Evolutionary conservation across 225 moss, liverwort and hornwort species (phyloP).

Genomic region (Pseudisothecium myosuroides): DNA sequence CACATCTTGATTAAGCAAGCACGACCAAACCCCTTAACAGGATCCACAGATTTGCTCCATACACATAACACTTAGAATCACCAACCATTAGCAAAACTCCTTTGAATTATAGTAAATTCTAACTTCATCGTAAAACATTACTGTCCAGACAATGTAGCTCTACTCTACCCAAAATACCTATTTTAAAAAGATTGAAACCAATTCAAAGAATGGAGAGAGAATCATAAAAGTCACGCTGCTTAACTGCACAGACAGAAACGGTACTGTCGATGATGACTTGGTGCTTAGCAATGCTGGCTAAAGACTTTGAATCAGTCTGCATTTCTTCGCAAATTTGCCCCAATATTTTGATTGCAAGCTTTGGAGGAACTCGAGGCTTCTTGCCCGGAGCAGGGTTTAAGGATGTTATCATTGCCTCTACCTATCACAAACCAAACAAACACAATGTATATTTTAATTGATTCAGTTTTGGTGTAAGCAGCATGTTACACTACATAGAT

Average conservation of each 20-base stretch:
- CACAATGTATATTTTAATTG: neutral
- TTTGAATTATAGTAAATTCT: neutral
- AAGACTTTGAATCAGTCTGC: slow-evolving; percentile 22
- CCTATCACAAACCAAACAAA: slow-evolving; percentile 14
- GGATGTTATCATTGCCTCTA: slow-evolving; percentile 40
- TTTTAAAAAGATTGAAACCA: neutral
- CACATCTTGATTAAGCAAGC: neutral
- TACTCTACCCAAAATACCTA: neutral
- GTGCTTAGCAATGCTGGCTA: slow-evolving; percentile 44
- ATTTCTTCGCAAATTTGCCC: slow-evolving; percentile 41
- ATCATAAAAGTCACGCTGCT: slow-evolving; percentile 13
- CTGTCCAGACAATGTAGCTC: neutral
- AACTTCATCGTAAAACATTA: neutral
- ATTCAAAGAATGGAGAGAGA: neutral
- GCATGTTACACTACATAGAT: neutral
- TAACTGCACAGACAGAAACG: slow-evolving; percentile 33
- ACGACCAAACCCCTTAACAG: neutral
- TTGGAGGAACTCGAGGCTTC: slow-evolving; percentile 30
- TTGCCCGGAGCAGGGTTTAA: slow-evolving; percentile 27
- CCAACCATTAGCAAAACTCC: neutral
- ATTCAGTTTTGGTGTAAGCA: neutral
- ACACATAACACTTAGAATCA: neutral
- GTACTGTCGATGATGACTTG: slow-evolving; percentile 28
- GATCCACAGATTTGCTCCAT: neutral
- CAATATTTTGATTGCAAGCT: slow-evolving; percentile 29